These are phyloP conservation scores for Silene latifolia DNA, from an alignment of 148 eudicot species.

Conservation along the genomic window DNA sequence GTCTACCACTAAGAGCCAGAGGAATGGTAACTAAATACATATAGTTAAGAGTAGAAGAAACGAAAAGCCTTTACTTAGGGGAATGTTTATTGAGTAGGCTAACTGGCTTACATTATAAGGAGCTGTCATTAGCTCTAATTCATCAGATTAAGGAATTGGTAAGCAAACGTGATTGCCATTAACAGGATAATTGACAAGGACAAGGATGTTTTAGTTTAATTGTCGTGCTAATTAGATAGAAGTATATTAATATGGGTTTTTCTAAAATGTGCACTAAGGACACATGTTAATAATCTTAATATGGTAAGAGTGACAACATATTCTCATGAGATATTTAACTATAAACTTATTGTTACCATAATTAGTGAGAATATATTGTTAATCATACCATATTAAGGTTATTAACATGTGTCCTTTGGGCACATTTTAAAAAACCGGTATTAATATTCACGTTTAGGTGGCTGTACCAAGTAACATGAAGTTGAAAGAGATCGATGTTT, in stretches of 20 bases:
- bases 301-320: no score
- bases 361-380: no score
- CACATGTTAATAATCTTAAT: no score
- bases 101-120: constrained; percentile 8
- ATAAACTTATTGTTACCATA: no score
- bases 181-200: background rate
- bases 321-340: no score
- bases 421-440: no score
- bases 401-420: no score
- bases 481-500: background rate
- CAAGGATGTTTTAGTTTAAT: constrained; percentile 14
- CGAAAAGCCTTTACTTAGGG: constrained; percentile 16
- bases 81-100: constrained; percentile 12
- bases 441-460: constrained; percentile 6
- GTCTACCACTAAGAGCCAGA: background rate
- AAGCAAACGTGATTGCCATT: constrained; percentile 25
- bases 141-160: constrained; percentile 12
- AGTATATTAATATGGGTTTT: no score
- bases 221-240: constrained; percentile 1
- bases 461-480: constrained; percentile 10
- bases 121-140: constrained; percentile 13
- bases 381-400: no score
- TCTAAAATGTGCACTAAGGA: no score
- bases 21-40: constrained; percentile 6
- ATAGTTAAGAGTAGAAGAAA: constrained; percentile 22